Conservation (phyloP, 208 protist species). For the Angomonas ambiguus region DNA sequence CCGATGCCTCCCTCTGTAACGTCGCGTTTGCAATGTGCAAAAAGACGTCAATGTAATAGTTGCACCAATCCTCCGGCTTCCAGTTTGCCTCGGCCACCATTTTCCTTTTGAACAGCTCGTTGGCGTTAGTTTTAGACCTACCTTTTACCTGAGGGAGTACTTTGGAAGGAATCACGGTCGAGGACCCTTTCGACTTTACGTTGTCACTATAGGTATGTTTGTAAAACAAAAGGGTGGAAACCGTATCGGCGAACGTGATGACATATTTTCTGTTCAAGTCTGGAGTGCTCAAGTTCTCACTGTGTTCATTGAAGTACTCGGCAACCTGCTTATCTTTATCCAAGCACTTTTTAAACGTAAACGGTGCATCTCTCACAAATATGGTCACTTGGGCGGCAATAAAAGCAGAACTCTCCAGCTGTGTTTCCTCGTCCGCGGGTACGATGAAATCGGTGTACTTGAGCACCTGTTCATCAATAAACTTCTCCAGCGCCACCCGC, state of each 20-base stretch:
- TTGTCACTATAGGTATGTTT: slow-evolving; percentile 43
- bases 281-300: slow-evolving; percentile 9
- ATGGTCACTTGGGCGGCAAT: slow-evolving; percentile 80
- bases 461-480: slow-evolving; percentile 61
- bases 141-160: slow-evolving; percentile 27
- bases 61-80: slow-evolving; percentile 89
- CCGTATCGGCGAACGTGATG: slow-evolving; percentile 79
- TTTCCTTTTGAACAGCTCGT: slow-evolving; percentile 63
- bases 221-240: slow-evolving; percentile 70
- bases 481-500: slow-evolving; percentile 46
- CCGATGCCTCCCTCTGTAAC: slow-evolving; percentile 60
- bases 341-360: slow-evolving; percentile 61
- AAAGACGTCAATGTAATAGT: slow-evolving; percentile 78
- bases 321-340: slow-evolving; percentile 37
- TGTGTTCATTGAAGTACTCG: slow-evolving; percentile 54
- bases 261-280: slow-evolving; percentile 58
- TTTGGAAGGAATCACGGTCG: slow-evolving; percentile 60
- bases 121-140: slow-evolving; percentile 31
- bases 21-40: slow-evolving; percentile 75
- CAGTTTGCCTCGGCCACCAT: slow-evolving; percentile 67
- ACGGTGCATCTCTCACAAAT: slow-evolving; percentile 73
- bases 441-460: slow-evolving; percentile 76
- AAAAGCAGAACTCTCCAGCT: slow-evolving; percentile 41
- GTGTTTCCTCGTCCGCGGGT: slow-evolving; percentile 58
- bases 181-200: background rate